Evolutionary conservation across 495 filamentous ascomycete species (phyloP).

Genomic region (Hapsidospora chrysogenum): DNA sequence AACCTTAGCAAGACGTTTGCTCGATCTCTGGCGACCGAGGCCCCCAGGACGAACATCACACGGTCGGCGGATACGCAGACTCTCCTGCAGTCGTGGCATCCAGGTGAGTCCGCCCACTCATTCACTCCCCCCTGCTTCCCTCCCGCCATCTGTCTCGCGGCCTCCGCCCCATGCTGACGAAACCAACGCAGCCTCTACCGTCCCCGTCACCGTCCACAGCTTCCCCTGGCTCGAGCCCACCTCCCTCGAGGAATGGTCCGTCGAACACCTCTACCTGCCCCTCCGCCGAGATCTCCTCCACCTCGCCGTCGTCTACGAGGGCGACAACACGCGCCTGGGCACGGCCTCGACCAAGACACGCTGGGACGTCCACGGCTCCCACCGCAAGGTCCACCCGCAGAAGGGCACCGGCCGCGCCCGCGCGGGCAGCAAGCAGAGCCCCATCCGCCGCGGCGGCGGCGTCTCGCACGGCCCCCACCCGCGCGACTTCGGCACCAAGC

Average conservation of each 20-base stretch:
- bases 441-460: constrained; percentile 72
- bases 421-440: constrained; percentile 63
- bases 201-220: constrained; percentile 68
- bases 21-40: constrained; percentile 71
- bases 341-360: constrained; percentile 77
- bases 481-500: constrained; percentile 67
- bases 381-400: constrained; percentile 60
- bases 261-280: constrained; percentile 69
- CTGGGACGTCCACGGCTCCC: constrained; percentile 65
- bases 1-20: constrained; percentile 11
- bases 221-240: constrained; percentile 84
- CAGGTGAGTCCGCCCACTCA: constrained; percentile 5
- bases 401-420: constrained; percentile 75
- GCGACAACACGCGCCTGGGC: constrained; percentile 72
- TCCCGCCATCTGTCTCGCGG: too few relatives aligned
- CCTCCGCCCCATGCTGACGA: constrained; percentile 14
- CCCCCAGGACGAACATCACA: constrained; percentile 25
- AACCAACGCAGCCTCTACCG: constrained; percentile 35
- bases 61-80: constrained; percentile 14
- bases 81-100: constrained; percentile 1
- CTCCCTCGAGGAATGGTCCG: constrained; percentile 59
- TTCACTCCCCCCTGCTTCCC: constrained; percentile 9
- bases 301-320: constrained; percentile 83
- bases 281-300: constrained; percentile 86
- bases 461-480: constrained; percentile 75